Evolutionary conservation across 176 grass and related monocot genomes (phyloP).

Genomic region (Paspalum notatum): DNA sequence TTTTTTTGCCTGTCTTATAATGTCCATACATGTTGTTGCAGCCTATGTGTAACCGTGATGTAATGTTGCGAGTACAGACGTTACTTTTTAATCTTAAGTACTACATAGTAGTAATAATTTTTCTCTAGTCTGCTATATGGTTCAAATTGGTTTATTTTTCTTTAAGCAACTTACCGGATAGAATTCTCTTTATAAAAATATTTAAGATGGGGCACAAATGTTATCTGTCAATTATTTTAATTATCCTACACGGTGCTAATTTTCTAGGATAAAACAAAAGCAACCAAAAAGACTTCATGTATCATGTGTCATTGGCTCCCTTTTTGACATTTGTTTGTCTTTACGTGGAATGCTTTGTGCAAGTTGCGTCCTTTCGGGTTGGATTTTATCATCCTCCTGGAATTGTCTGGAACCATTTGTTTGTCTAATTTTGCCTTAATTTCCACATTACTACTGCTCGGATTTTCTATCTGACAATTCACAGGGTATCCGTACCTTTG

Average conservation of each 20-base stretch:
- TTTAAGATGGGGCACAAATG: not conserved
- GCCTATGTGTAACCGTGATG: not conserved
- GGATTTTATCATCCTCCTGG: not conserved
- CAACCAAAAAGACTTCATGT: not conserved
- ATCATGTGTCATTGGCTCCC: conserved; percentile 6
- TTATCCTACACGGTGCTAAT: not conserved
- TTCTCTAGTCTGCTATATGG: not conserved
- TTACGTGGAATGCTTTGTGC: conserved; percentile 27
- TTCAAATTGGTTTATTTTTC: not conserved
- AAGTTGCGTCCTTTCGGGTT: conserved; percentile 9
- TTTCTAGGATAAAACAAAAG: conserved; percentile 21
- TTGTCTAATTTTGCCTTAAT: too few species aligned
- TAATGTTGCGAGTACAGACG: not conserved
- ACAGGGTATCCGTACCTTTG: too few species aligned
- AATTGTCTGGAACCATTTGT: conserved; percentile 13
- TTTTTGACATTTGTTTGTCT: conserved; percentile 35
- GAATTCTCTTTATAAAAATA: not conserved
- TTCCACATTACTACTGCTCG: too few species aligned
- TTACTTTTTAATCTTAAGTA: too few species aligned
- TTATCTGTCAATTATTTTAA: not conserved
- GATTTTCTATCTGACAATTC: too few species aligned
- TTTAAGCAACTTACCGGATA: not conserved
- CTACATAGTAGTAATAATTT: too few species aligned
- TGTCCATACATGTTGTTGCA: not conserved
- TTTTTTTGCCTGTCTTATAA: not conserved